Evolutionary conservation across 495 filamentous ascomycete species (phyloP).

Genomic region (Evernia prunastri): DNA sequence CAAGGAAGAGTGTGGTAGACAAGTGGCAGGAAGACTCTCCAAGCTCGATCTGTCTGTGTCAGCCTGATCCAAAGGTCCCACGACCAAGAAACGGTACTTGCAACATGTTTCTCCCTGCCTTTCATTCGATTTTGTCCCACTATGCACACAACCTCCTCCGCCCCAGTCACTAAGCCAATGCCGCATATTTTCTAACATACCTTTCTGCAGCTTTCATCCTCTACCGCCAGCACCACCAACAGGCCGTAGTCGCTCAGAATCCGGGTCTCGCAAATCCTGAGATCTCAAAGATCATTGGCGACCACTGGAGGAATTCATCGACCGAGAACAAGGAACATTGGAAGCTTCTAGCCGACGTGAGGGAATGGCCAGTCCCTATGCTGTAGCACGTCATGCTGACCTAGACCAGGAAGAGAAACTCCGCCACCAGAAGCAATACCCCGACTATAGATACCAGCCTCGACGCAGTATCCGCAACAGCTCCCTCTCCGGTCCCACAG

Average conservation of each 20-base stretch:
- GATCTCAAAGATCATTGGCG: constrained; percentile 96
- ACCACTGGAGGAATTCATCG: constrained; percentile 75
- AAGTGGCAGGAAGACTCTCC: constrained; percentile 32
- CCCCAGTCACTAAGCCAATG: constrained; percentile 15
- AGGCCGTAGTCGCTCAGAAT: constrained; percentile 67
- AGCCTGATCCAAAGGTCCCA: constrained; percentile 88
- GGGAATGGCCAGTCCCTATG: neutral
- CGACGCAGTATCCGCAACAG: constrained; percentile 58
- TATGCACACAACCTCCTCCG: neutral
- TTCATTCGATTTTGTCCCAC: neutral
- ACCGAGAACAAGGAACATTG: constrained; percentile 76
- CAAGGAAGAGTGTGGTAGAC: constrained; percentile 12
- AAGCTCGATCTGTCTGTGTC: constrained; percentile 79
- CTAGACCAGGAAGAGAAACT: constrained; percentile 72
- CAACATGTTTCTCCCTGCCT: constrained; percentile 23
- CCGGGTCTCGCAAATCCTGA: constrained; percentile 93
- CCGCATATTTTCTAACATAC: constrained; percentile 17
- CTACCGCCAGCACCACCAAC: constrained; percentile 91
- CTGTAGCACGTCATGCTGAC: neutral
- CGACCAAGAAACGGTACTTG: constrained; percentile 87
- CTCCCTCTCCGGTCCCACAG: constrained; percentile 24
- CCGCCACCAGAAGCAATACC: constrained; percentile 84
- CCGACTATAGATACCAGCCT: constrained; percentile 90
- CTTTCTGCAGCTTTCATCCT: constrained; percentile 80
- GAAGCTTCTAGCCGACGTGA: constrained; percentile 81